Conservation (phyloP, 805 yeast species). For the Ogataea kodamae region DNA sequence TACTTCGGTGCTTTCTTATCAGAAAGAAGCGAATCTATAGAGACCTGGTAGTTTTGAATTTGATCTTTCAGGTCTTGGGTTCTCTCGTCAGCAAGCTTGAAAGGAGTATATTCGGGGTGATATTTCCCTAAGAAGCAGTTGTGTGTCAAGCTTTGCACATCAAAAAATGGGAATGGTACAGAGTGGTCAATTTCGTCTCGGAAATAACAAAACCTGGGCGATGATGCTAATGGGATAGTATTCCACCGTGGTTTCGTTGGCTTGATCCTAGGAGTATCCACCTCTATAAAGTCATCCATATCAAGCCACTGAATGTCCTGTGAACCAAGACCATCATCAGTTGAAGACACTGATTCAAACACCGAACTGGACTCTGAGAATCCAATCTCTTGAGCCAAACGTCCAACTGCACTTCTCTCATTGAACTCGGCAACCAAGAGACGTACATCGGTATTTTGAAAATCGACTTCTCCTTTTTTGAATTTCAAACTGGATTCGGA, state of each 20-base stretch:
- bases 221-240: conserved; percentile 48
- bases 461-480: conserved; percentile 67
- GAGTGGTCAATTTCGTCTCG: conserved; percentile 45
- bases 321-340: conserved; percentile 12
- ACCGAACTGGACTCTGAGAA: conserved; percentile 18
- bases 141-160: conserved; percentile 55
- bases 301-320: conserved; percentile 57
- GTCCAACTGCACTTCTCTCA: conserved; percentile 47
- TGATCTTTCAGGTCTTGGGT: conserved; percentile 38
- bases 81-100: conserved; percentile 40
- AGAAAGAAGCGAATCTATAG: conserved; percentile 21
- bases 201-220: conserved; percentile 61
- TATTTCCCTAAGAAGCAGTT: conserved; percentile 55
- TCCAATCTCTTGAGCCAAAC: conserved; percentile 36
- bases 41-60: conserved; percentile 30
- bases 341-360: conserved; percentile 22
- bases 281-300: conserved; percentile 68
- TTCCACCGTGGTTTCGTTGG: conserved; percentile 39
- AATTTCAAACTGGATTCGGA: conserved; percentile 54
- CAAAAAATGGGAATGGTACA: conserved; percentile 55
- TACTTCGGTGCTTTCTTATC: conserved; percentile 4
- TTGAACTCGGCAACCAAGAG: conserved; percentile 61
- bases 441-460: conserved; percentile 65
- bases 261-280: conserved; percentile 47
- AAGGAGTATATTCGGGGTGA: conserved; percentile 56